phyloP scores from a whole-genome alignment of 164 flowering plant species.

The Platanus orientalis region DNA sequence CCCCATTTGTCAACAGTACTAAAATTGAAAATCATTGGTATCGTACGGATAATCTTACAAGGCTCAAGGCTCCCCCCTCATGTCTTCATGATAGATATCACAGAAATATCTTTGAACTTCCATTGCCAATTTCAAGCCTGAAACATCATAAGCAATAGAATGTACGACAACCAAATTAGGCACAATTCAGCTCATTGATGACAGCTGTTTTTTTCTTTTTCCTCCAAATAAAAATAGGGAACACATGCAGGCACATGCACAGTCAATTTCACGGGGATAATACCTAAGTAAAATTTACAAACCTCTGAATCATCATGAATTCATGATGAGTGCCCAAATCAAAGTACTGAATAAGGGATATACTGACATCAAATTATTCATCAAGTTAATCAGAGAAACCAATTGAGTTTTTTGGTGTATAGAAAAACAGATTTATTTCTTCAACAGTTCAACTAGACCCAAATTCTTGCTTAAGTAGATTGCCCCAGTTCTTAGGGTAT shows the following conservation, averaged over 20 bases:
- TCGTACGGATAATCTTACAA: slow-evolving; percentile 57
- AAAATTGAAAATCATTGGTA: slow-evolving; percentile 95
- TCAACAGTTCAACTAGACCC: neutral
- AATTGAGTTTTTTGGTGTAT: neutral
- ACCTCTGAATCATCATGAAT: too few species aligned
- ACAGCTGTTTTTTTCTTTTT: too few species aligned
- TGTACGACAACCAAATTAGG: too few species aligned
- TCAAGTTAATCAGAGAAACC: neutral
- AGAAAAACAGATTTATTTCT: too few species aligned
- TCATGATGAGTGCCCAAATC: too few species aligned
- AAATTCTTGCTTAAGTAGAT: neutral
- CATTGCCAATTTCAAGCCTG: slow-evolving; percentile 79
- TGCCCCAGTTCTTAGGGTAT: neutral
- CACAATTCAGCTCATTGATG: too few species aligned
- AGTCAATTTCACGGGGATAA: neutral
- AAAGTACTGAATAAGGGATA: too few species aligned
- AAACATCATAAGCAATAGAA: slow-evolving; percentile 10
- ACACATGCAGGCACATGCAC: neutral
- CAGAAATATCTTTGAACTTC: slow-evolving; percentile 59
- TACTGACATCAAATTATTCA: neutral
- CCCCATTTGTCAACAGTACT: slow-evolving; percentile 98
- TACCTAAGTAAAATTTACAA: neutral
- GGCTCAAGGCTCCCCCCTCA: slow-evolving; percentile 37
- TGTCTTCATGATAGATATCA: slow-evolving; percentile 82
- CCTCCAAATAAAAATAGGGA: too few species aligned